phyloP scores from a whole-genome alignment of 2,329 filamentous ascomycete genomes.

The Aspergillus sp. region DNA sequence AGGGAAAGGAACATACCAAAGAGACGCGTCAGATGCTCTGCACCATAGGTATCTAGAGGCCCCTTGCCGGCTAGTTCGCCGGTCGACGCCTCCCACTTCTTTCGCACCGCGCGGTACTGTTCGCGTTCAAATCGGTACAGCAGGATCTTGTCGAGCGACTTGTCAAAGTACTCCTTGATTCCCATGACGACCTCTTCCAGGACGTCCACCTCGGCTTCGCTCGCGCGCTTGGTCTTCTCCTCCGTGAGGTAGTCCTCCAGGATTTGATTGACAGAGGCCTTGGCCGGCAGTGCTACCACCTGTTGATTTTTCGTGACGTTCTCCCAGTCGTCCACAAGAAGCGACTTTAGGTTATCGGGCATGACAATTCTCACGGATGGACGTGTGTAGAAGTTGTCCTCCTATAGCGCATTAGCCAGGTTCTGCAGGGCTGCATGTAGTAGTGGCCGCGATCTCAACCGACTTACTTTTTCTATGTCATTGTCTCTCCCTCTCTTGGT shows the following conservation, averaged over 20 bases:
- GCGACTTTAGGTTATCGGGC: slow-evolving; percentile 84
- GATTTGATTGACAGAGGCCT: slow-evolving; percentile 71
- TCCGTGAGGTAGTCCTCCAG: slow-evolving; percentile 75
- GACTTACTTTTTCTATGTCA: slow-evolving; percentile 47
- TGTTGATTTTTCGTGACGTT: slow-evolving; percentile 95
- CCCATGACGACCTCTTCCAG: slow-evolving; percentile 86
- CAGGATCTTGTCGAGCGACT: slow-evolving; percentile 79
- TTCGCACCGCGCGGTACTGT: slow-evolving; percentile 77
- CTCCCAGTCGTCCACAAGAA: slow-evolving; percentile 98
- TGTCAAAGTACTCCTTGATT: slow-evolving; percentile 91
- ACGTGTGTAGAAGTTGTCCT: slow-evolving; percentile 79
- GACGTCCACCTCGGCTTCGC: slow-evolving; percentile 69
- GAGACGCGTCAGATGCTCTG: slow-evolving; percentile 84
- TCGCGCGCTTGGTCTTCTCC: slow-evolving; percentile 66
- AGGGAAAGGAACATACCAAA: slow-evolving; percentile 61
- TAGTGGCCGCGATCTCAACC: background rate
- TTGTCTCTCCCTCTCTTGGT: slow-evolving; percentile 46
- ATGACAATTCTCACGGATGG: slow-evolving; percentile 83
- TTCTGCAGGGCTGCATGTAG: background rate
- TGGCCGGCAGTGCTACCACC: slow-evolving; percentile 78
- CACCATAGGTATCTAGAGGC: slow-evolving; percentile 81
- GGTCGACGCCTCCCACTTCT: slow-evolving; percentile 62
- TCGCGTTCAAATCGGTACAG: slow-evolving; percentile 91
- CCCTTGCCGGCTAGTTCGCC: slow-evolving; percentile 67
- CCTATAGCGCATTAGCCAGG: slow-evolving; percentile 51